Base-by-base conservation (phyloP, 2,329 filamentous ascomycete species). In the Ceratocystis ficicola region DNA sequence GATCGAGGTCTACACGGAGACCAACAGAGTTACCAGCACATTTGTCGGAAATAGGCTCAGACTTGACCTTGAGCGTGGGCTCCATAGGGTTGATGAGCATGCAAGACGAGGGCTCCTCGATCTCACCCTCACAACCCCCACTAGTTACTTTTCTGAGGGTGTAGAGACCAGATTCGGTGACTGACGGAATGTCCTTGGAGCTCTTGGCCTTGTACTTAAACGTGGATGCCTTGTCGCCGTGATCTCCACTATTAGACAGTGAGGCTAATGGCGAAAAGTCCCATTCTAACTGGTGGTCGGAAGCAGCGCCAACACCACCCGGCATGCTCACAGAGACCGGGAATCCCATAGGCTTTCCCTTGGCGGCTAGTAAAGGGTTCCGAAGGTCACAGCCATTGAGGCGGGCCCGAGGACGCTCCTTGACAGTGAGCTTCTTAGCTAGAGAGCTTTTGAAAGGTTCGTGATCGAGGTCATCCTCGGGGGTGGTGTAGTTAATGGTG, bases 11-110 rank as follows among this genome's bases (percentile, higher is more conserved):
- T 52, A 99, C 89, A 10, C 88, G 84, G 65, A 99, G 81, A 50
- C 94, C 94, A 68, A 99, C 89, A 0, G 94, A 90, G 72, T 91
- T 96, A 61, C 92, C 91, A 44, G 92, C 93, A 74, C 94, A 99
- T 73, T 95, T 95, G 75, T 99, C 94, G 64, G 90, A 88, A 55
- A 99, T 91, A 69, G 91, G 87, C 70, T 95, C 88, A 5, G 85
- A 81, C 41, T 82, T 82, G 62, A 99, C 78, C 3, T 83, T 80
- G 67, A 99, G 75, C 65, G 87, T 84, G 8, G 94, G 94, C 75
- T 96, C 87, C 0, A 94, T 86, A 4, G 94, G 94, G 70, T 97
- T 99, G 70, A 95, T 81, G 65, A 99, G 78, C 67, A 96, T 80
- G 74, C 93, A 97, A n/a, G 92, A 94, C 1, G 93, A 89, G 32